A percentile compares a stretch with the other conserved stretches of the same genome.
These are phyloP conservation scores for Saturnispora zaruensis DNA, from an alignment of 805 yeast genomes.

Conservation along the genomic window DNA sequence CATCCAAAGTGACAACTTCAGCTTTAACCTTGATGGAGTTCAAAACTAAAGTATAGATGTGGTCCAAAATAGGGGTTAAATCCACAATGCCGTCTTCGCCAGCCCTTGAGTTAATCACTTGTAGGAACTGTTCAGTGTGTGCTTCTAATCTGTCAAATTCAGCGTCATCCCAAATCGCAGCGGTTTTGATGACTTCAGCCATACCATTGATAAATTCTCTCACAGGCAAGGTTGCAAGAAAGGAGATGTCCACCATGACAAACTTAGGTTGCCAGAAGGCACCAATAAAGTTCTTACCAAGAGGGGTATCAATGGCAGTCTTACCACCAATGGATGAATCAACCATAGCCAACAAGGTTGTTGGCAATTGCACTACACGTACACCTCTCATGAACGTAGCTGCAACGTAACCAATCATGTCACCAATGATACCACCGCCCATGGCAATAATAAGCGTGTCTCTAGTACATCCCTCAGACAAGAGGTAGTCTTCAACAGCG, in stretches of 20 bases:
- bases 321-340: slow-evolving; percentile 98
- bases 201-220: slow-evolving; percentile 96
- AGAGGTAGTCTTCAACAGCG: slow-evolving; percentile 80
- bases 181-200: slow-evolving; percentile 97
- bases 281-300: slow-evolving; percentile 92
- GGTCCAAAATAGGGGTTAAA: slow-evolving; percentile 59
- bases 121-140: slow-evolving; percentile 60
- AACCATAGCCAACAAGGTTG: slow-evolving; percentile 91
- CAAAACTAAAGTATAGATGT: slow-evolving; percentile 66
- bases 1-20: slow-evolving; percentile 86
- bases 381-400: slow-evolving; percentile 99
- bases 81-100: slow-evolving; percentile 44
- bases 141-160: slow-evolving; percentile 82
- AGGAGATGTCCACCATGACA: slow-evolving; percentile 80
- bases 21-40: slow-evolving; percentile 90
- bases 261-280: slow-evolving; percentile 95
- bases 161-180: slow-evolving; percentile 91
- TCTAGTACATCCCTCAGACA: slow-evolving; percentile 82
- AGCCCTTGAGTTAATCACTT: slow-evolving; percentile 44
- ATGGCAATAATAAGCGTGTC: slow-evolving; percentile 91
- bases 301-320: slow-evolving; percentile 94
- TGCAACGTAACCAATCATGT: slow-evolving; percentile 98
- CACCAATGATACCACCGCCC: slow-evolving; percentile 99
- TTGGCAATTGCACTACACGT: slow-evolving; percentile 87
- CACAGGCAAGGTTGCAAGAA: slow-evolving; percentile 79